phyloP scores from a whole-genome alignment of 2,329 filamentous ascomycete species.

The Teratosphaeriaceae sp. region DNA sequence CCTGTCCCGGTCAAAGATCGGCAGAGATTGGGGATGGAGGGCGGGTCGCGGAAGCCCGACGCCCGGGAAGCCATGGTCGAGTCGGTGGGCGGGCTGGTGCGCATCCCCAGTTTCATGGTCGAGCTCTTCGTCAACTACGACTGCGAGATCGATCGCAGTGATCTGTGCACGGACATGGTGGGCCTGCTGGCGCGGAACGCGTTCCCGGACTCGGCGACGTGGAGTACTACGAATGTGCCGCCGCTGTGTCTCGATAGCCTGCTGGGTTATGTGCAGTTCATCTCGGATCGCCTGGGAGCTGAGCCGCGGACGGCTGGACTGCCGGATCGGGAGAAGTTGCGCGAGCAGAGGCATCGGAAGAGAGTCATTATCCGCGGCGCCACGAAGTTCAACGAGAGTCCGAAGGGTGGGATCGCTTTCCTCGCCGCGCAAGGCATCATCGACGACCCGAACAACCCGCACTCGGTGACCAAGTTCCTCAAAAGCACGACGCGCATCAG shows the following conservation, averaged over 20 bases:
- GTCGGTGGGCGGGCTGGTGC: conserved; percentile 81
- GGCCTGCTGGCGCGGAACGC: conserved; percentile 89
- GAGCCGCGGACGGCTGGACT: conserved; percentile 57
- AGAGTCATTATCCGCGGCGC: conserved; percentile 83
- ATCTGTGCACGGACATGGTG: conserved; percentile 93
- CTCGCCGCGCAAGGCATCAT: conserved; percentile 83
- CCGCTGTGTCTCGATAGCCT: conserved; percentile 90
- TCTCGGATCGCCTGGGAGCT: conserved; percentile 78
- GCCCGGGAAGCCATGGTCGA: conserved; percentile 98
- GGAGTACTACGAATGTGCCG: conserved; percentile 98
- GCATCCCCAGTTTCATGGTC: conserved; percentile 90
- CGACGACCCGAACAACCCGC: conserved; percentile 62
- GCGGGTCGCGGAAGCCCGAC: conserved; percentile 85
- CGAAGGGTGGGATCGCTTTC: conserved; percentile 81
- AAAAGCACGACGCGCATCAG: conserved; percentile 82
- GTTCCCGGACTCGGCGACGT: conserved; percentile 92
- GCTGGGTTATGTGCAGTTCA: conserved; percentile 83
- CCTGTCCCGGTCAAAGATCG: conserved; percentile 89
- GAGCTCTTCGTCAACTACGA: conserved; percentile 98
- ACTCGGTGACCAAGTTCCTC: conserved; percentile 77
- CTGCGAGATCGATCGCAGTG: conserved; percentile 83
- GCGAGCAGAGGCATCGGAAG: conserved; percentile 70
- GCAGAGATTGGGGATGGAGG: conserved; percentile 86
- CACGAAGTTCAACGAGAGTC: conserved; percentile 90
- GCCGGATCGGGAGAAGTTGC: conserved; percentile 58